phyloP scores from a whole-genome alignment of 139 green algal genomes.

The Haematococcus lacustris region DNA sequence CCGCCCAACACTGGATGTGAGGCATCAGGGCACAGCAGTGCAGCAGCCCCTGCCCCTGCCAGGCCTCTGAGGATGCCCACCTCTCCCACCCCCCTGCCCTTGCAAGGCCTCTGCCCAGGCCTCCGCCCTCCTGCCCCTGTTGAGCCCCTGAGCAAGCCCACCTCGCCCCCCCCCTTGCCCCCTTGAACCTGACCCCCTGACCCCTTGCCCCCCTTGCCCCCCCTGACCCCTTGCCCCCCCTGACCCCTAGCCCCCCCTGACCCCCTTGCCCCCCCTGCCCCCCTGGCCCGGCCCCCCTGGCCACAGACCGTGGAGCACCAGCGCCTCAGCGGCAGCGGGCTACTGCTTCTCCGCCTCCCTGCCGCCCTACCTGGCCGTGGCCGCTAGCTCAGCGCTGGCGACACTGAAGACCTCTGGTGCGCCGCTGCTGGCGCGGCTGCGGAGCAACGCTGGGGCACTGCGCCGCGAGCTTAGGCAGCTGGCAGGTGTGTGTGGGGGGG shows the following conservation, averaged over 20 bases:
- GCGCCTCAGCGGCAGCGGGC: conserved; percentile 70
- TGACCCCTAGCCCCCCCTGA: too few relatives aligned
- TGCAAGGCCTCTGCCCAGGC: too few relatives aligned
- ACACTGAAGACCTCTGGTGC: not conserved
- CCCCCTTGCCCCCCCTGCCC: too few relatives aligned
- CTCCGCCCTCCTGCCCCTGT: too few relatives aligned
- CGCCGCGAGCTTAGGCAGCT: conserved; percentile 33
- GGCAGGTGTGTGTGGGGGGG: conserved; percentile 15
- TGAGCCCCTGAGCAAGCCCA: not conserved
- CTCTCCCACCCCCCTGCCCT: too few relatives aligned
- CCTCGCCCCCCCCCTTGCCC: not conserved
- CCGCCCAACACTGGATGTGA: too few relatives aligned
- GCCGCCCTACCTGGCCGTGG: conserved; percentile 86
- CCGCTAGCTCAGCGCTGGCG: conserved; percentile 17
- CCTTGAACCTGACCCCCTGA: not conserved
- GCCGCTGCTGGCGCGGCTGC: conserved; percentile 19
- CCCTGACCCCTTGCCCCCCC: not conserved
- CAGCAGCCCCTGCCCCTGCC: too few relatives aligned
- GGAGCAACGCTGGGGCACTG: conserved; percentile 28
- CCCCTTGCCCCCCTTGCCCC: not conserved
- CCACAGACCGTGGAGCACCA: conserved; percentile 87
- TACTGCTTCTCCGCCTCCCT: conserved; percentile 96
- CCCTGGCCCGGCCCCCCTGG: not conserved
- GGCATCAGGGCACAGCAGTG: too few relatives aligned
- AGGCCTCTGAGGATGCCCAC: not conserved